phyloP scores from a whole-genome alignment of 129 eudicot genomes.

The Saussurea involucrata region DNA sequence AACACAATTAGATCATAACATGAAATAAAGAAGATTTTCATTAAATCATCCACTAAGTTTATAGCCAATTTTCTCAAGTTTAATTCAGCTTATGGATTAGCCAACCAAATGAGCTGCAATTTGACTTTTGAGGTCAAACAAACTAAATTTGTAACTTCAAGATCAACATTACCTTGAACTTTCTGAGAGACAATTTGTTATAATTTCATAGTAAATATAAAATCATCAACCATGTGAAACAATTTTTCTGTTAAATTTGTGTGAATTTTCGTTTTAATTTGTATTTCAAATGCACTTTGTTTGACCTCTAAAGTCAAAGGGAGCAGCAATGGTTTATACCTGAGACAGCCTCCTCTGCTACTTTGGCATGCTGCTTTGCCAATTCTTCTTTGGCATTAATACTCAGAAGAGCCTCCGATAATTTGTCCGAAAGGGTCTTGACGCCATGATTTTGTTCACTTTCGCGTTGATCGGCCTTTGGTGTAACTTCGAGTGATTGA shows the following conservation, averaged over 20 bases:
- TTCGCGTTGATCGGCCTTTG: background rate
- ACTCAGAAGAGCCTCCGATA: constrained; percentile 26
- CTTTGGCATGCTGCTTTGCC: constrained; percentile 37
- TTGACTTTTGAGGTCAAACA: background rate
- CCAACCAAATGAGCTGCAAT: background rate
- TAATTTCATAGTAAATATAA: background rate
- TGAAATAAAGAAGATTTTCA: background rate
- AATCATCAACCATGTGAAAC: background rate
- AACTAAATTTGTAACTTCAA: background rate
- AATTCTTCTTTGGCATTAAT: constrained; percentile 36
- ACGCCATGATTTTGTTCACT: constrained; percentile 22
- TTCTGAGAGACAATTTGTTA: background rate
- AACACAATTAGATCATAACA: background rate
- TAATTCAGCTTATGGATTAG: background rate
- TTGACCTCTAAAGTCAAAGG: constrained; percentile 16
- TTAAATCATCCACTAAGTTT: background rate
- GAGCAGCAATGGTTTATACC: constrained; percentile 7
- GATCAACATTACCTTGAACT: background rate
- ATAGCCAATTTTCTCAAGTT: background rate
- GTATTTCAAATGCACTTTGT: background rate
- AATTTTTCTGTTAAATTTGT: background rate
- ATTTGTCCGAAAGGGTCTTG: constrained; percentile 26
- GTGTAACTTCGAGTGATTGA: constrained; percentile 11
- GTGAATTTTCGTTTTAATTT: background rate
- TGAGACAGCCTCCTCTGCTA: constrained; percentile 47